Evolutionary conservation across 805 yeast species (phyloP).

Genomic region (Suhomyces vadensis): DNA sequence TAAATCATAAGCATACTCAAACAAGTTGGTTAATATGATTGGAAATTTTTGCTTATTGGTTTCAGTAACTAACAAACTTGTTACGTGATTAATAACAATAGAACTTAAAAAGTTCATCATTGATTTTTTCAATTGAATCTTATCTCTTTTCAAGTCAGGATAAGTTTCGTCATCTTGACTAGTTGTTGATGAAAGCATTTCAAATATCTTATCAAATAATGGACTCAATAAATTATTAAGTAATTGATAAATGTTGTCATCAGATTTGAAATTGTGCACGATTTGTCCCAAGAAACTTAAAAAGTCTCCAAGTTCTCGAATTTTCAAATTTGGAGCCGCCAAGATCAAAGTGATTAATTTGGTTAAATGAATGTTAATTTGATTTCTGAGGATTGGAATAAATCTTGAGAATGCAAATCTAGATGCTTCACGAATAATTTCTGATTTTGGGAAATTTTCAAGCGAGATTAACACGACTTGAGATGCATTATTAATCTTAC

Average conservation of each 20-base stretch:
- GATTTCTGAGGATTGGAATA: conserved; percentile 65
- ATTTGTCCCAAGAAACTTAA: conserved; percentile 86
- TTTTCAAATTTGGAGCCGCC: conserved; percentile 53
- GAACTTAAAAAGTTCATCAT: conserved; percentile 69
- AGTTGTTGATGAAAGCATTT: conserved; percentile 37
- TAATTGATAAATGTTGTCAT: conserved; percentile 69
- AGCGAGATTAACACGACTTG: conserved; percentile 83
- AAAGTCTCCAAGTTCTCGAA: conserved; percentile 75
- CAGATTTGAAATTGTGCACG: conserved; percentile 69
- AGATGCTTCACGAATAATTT: conserved; percentile 77
- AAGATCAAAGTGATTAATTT: conserved; percentile 67
- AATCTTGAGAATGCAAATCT: conserved; percentile 86
- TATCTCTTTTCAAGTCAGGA: conserved; percentile 68
- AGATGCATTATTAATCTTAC: conserved; percentile 60
- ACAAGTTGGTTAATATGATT: conserved; percentile 58
- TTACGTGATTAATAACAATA: conserved; percentile 72
- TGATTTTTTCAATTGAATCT: conserved; percentile 64
- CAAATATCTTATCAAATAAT: conserved; percentile 63
- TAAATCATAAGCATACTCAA: conserved; percentile 63
- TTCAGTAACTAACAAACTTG: conserved; percentile 72
- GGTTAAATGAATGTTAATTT: conserved; percentile 51
- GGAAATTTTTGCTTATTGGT: conserved; percentile 65
- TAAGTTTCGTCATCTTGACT: conserved; percentile 27
- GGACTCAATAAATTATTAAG: conserved; percentile 75
- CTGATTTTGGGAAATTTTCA: conserved; percentile 67